A percentile compares a stretch with the other conserved stretches of the same genome.
These are phyloP conservation scores for Phytophthora pluvialis DNA, from an alignment of 352 stramenopile species.

Conservation along the genomic window DNA sequence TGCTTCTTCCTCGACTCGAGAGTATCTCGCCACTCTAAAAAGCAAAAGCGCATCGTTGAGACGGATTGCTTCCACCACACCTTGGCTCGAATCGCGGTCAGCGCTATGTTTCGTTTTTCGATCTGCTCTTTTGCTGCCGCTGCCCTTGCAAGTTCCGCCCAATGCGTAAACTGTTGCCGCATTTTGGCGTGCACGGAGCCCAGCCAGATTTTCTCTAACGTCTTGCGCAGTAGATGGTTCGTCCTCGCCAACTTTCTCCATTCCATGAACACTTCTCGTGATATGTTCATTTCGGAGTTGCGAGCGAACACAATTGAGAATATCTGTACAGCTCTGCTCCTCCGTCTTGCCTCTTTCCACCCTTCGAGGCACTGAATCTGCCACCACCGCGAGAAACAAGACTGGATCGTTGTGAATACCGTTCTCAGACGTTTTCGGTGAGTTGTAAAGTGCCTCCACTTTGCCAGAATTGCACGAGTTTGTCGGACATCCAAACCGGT, in stretches of 20 bases:
- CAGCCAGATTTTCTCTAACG: constrained; percentile 46
- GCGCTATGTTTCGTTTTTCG: constrained; percentile 26
- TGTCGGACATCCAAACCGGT: constrained; percentile 1
- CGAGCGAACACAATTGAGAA: constrained; percentile 27
- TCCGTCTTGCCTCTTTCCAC: constrained; percentile 25
- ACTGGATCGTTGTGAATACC: constrained; percentile 15
- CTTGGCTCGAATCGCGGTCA: constrained; percentile 43
- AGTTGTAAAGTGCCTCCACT: constrained; percentile 21
- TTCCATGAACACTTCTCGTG: constrained; percentile 11
- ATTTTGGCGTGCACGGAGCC: constrained; percentile 44
- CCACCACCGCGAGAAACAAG: constrained; percentile 17
- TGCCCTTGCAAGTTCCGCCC: constrained; percentile 23
- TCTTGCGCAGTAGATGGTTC: constrained; percentile 40
- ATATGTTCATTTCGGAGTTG: constrained; percentile 14
- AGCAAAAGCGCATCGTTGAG: constrained; percentile 29
- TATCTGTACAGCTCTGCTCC: constrained; percentile 21
- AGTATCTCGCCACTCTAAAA: constrained; percentile 36
- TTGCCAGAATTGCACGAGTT: not conserved
- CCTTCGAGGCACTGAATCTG: constrained; percentile 24
- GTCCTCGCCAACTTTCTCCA: constrained; percentile 35
- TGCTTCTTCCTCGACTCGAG: constrained; percentile 11
- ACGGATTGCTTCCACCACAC: constrained; percentile 49
- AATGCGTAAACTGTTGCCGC: constrained; percentile 43
- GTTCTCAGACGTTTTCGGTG: constrained; percentile 15
- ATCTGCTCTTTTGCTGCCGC: constrained; percentile 27